phyloP scores from a whole-genome alignment of 768 basidiomycete genomes.

The Boletus rex-veris region DNA sequence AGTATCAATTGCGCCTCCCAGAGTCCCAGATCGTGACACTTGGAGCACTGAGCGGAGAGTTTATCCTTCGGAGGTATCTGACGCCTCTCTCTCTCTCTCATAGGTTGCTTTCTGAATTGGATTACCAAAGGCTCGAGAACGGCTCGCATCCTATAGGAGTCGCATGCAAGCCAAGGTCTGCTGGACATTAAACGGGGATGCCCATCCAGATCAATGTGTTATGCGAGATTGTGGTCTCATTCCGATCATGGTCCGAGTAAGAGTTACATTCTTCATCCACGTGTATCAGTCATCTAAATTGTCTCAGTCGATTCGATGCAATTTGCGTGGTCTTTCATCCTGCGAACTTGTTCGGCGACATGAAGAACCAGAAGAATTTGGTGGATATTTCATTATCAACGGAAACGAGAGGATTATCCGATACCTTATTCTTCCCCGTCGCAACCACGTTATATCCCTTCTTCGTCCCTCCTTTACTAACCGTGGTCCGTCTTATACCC shows the following conservation, averaged over 20 bases:
- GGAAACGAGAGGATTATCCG: slow-evolving; percentile 99
- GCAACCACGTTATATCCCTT: slow-evolving; percentile 93
- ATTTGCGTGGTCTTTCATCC: slow-evolving; percentile 81
- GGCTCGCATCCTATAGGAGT: slow-evolving; percentile 87
- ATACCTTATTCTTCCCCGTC: slow-evolving; percentile 91
- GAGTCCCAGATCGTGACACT: slow-evolving; percentile 81
- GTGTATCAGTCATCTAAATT: neutral
- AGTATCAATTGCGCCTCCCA: slow-evolving; percentile 77
- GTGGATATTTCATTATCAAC: slow-evolving; percentile 98
- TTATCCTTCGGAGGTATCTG: slow-evolving; percentile 82
- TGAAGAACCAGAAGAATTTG: slow-evolving; percentile 98
- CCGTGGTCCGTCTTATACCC: slow-evolving; percentile 93
- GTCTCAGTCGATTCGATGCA: slow-evolving; percentile 82
- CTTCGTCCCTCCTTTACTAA: slow-evolving; percentile 87
- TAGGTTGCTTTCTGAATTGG: slow-evolving; percentile 5
- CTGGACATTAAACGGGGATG: slow-evolving; percentile 70
- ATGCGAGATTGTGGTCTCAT: slow-evolving; percentile 86
- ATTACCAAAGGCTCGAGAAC: slow-evolving; percentile 74
- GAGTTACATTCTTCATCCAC: slow-evolving; percentile 29
- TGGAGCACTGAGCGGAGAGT: slow-evolving; percentile 70
- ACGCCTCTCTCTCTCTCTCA: neutral
- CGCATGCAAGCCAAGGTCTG: slow-evolving; percentile 83
- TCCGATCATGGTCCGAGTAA: slow-evolving; percentile 95
- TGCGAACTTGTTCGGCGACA: slow-evolving; percentile 83
- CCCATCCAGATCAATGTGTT: slow-evolving; percentile 63